Evolutionary conservation across 768 basidiomycete species (phyloP), one percentile per base, ranked within the genome.

Genomic region (Hortiboletus campestris): DNA sequence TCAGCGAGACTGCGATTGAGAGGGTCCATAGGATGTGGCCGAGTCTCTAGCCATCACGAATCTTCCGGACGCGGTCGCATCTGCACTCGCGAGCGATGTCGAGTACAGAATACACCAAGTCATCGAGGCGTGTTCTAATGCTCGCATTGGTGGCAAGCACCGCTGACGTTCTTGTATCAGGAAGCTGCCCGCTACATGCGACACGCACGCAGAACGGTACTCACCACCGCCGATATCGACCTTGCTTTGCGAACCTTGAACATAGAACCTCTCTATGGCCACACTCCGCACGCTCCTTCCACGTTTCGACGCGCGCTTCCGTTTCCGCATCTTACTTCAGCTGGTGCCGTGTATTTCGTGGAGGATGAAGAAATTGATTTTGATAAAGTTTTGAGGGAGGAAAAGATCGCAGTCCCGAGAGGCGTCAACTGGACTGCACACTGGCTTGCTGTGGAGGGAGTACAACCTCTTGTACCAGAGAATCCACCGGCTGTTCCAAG

Each of bases 321-420:
- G 31, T 76, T 75, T 61, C 71, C 77, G 12, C 74, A 81, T 56
- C 50, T 69, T 17, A 59, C 67, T 19, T 70, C 78, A 4, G 81
- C 83, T 6, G 89, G 88, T 1, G 75, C 89, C 3, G 88, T 98
- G 4, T 98, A 93, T 74, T 94, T 93, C 64, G 84, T 96, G 17
- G 93, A 97, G 57, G 97, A 99, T 67, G 94, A 98, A 63, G 97
- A 98, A 72, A 88, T 99, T 46, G 97, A 98, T 73, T 94, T 99
- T 64, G 91, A 95, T 67, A 91, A 86, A 50, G 85, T 94, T 11
- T 73, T 98, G 40, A 83, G 90, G 51, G 90, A 92, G 64, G 91
- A 93, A 69, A 89, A 94, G 70, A 85, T 94, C 35, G 77, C 81
- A 2, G 73, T 94, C 9, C 91, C 93, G 0, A 86, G 88, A 63